Conservation (phyloP, 768 basidiomycete genomes). For the Steccherinum ochraceum region DNA sequence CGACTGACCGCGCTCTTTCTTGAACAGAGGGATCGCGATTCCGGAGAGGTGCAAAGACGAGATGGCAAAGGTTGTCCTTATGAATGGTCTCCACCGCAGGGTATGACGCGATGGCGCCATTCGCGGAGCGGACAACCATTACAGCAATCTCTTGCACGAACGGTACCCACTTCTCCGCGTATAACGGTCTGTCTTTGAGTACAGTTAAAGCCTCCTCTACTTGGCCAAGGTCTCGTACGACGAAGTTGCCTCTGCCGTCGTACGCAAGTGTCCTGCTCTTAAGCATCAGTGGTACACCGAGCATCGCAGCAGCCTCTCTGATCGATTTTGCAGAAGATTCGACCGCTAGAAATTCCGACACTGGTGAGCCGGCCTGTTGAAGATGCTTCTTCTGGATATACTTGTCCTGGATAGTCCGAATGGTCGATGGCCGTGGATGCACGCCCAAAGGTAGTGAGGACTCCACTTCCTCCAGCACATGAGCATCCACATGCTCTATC, state of each 20-base stretch:
- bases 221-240: constrained; percentile 50
- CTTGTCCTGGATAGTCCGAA: constrained; percentile 79
- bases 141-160: constrained; percentile 91
- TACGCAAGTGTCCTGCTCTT: constrained; percentile 95
- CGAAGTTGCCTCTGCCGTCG: constrained; percentile 92
- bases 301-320: constrained; percentile 39
- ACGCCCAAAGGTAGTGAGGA: constrained; percentile 26
- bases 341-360: constrained; percentile 56
- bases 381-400: constrained; percentile 62
- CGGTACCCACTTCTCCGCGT: constrained; percentile 91
- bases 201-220: constrained; percentile 47
- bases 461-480: constrained; percentile 60
- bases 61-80: constrained; percentile 87
- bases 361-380: constrained; percentile 38
- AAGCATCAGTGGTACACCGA: constrained; percentile 91
- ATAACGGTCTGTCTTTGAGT: constrained; percentile 67
- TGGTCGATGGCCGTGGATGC: constrained; percentile 78
- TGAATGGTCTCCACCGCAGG: constrained; percentile 94
- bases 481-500: constrained; percentile 91
- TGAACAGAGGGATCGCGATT: constrained; percentile 48
- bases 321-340: constrained; percentile 49
- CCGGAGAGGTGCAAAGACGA: constrained; percentile 86
- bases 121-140: constrained; percentile 84
- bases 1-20: constrained; percentile 58
- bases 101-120: constrained; percentile 75